Percentiles rank a stretch among this genome's conserved stretches.
phyloP scores from a whole-genome alignment of 176 grass and related monocot genomes.

The Zea luxurians region DNA sequence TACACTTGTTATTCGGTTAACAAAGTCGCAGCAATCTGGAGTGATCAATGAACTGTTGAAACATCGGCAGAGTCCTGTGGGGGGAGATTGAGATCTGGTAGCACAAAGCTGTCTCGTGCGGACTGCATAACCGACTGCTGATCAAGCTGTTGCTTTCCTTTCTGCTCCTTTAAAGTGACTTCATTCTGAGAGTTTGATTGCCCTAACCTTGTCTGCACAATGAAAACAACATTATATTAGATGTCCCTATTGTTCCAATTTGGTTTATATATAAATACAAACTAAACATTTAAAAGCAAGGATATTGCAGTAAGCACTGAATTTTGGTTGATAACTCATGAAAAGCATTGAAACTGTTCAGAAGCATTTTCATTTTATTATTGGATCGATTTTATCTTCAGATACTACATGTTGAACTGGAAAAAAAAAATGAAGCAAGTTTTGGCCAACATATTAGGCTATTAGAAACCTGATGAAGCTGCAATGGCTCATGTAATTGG shows the following conservation, averaged over 20 bases:
- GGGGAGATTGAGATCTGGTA: slow-evolving; percentile 61
- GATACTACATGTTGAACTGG: not conserved
- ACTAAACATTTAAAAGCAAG: not conserved
- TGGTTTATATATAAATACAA: not conserved
- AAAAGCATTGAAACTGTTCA: not conserved
- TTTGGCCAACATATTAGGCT: not conserved
- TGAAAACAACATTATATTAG: slow-evolving; percentile 29
- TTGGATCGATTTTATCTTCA: not conserved
- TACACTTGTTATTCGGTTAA: slow-evolving; percentile 53
- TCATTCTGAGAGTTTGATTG: slow-evolving; percentile 1
- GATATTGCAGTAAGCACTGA: not conserved
- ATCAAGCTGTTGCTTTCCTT: slow-evolving; percentile 43
- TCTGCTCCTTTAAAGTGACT: slow-evolving; percentile 32
- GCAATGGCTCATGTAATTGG: slow-evolving; percentile 2
- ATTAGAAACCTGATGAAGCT: slow-evolving; percentile 6
- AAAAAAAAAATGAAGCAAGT: not conserved
- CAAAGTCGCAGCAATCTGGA: slow-evolving; percentile 8
- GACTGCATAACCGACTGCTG: not conserved
- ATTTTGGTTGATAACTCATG: not conserved
- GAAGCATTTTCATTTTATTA: not conserved
- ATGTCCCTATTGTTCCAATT: slow-evolving; percentile 5
- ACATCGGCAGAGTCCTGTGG: slow-evolving; percentile 40
- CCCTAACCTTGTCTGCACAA: slow-evolving; percentile 44
- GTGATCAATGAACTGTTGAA: slow-evolving; percentile 36
- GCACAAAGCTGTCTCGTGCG: slow-evolving; percentile 27